A percentile compares a stretch with the other conserved stretches of the same genome.
These are phyloP conservation scores for Microsporum canis DNA, from an alignment of 2,329 filamentous ascomycete genomes.

Conservation along the genomic window DNA sequence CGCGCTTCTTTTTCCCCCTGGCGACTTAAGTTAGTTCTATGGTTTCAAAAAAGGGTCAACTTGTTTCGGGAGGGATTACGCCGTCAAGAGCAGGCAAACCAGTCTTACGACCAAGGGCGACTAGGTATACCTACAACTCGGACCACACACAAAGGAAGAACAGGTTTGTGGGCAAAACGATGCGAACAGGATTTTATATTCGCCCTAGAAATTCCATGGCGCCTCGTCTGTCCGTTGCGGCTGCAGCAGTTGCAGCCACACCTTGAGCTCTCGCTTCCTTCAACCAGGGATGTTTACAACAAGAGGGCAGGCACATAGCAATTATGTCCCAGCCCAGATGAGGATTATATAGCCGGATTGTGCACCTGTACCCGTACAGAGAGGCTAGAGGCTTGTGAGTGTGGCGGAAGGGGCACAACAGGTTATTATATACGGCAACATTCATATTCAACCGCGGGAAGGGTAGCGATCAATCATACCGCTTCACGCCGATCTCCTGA, in stretches of 20 bases:
- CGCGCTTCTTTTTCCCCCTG: neutral
- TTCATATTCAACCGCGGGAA: neutral
- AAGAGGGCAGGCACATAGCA: neutral
- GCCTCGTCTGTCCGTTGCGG: neutral
- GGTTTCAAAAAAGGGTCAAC: neutral
- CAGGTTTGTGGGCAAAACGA: neutral
- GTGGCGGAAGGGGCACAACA: neutral
- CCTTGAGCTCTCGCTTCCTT: neutral
- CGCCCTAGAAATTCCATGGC: neutral
- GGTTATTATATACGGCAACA: neutral
- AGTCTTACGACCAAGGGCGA: neutral
- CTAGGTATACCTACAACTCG: neutral
- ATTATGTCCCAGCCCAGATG: neutral
- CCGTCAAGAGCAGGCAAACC: neutral
- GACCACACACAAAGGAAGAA: neutral
- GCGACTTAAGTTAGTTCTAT: neutral
- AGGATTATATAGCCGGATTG: neutral
- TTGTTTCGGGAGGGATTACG: neutral
- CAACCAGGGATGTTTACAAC: neutral
- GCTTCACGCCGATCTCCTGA: neutral
- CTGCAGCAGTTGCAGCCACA: slow-evolving; percentile 1
- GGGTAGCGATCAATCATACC: neutral
- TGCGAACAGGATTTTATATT: neutral
- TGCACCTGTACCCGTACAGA: neutral
- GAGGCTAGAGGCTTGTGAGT: neutral